phyloP scores from a whole-genome alignment of 2,329 filamentous ascomycete genomes.

The Fusarium pininemorale region DNA sequence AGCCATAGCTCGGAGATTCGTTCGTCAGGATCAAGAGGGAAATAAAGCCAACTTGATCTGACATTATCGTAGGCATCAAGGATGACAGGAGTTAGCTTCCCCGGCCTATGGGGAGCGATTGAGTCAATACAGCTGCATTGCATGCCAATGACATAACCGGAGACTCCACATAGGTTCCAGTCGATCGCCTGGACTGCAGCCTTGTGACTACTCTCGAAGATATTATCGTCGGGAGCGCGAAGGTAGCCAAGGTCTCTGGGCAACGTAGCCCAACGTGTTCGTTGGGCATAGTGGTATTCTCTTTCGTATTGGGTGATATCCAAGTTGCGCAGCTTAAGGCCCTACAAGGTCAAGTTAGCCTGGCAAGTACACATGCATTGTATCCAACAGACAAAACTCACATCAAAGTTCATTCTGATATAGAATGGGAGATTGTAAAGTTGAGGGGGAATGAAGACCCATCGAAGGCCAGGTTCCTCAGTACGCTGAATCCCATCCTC shows the following conservation, averaged over 20 bases:
- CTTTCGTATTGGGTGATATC: not conserved
- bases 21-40: not conserved
- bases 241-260: not conserved
- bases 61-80: not conserved
- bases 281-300: not conserved
- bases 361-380: not conserved
- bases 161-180: not conserved
- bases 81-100: not conserved
- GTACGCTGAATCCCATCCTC: not conserved
- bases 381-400: not conserved
- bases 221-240: accelerated
- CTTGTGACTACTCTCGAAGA: not conserved
- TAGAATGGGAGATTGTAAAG: accelerated
- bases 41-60: not conserved
- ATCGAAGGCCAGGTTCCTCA: not conserved
- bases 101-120: not conserved
- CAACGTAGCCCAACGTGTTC: not conserved
- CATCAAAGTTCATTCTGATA: not conserved
- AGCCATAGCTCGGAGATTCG: not conserved
- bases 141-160: not conserved
- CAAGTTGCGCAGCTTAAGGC: not conserved
- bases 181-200: not conserved
- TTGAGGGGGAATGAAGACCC: not conserved
- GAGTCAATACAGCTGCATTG: accelerated
- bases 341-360: not conserved